phyloP scores from a whole-genome alignment of 306 rosid genomes.

The Prunus fruticosa region DNA sequence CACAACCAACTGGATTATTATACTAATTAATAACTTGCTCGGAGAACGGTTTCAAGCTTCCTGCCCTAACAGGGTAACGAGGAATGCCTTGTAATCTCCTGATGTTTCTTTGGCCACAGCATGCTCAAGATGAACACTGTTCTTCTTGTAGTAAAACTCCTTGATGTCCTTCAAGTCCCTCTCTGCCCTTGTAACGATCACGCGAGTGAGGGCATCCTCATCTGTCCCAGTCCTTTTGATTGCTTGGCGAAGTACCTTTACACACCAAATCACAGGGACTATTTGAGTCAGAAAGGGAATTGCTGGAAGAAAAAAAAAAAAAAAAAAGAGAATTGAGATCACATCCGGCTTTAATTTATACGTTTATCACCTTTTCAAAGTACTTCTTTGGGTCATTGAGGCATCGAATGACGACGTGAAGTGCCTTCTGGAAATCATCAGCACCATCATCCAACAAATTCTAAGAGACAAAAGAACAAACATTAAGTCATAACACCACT shows the following conservation, averaged over 20 bases:
- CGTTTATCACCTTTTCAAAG: constrained; percentile 59
- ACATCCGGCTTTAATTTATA: not conserved
- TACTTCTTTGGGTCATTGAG: constrained; percentile 59
- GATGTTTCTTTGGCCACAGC: constrained; percentile 63
- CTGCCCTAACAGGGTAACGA: constrained; percentile 70
- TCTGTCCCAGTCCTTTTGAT: constrained; percentile 57
- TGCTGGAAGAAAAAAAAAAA: not conserved
- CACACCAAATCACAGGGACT: not conserved
- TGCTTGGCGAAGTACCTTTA: constrained; percentile 55
- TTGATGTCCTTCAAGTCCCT: constrained; percentile 61
- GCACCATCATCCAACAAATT: constrained; percentile 46
- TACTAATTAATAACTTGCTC: not conserved
- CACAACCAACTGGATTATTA: not conserved
- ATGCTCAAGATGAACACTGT: constrained; percentile 64
- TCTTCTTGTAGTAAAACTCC: constrained; percentile 74
- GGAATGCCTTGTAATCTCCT: constrained; percentile 69
- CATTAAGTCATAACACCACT: not conserved
- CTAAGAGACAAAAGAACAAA: constrained; percentile 24
- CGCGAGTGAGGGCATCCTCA: constrained; percentile 76
- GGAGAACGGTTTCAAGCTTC: constrained; percentile 17
- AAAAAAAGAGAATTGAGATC: not conserved
- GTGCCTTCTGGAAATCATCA: constrained; percentile 45
- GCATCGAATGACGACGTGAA: constrained; percentile 53
- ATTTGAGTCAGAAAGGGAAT: not conserved
- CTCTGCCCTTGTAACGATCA: constrained; percentile 79